A percentile compares a stretch with the other conserved stretches of the same genome.
These are phyloP conservation scores for Sclerotiophoma versabilis DNA, from an alignment of 2,329 filamentous ascomycete genomes.

Conservation along the genomic window DNA sequence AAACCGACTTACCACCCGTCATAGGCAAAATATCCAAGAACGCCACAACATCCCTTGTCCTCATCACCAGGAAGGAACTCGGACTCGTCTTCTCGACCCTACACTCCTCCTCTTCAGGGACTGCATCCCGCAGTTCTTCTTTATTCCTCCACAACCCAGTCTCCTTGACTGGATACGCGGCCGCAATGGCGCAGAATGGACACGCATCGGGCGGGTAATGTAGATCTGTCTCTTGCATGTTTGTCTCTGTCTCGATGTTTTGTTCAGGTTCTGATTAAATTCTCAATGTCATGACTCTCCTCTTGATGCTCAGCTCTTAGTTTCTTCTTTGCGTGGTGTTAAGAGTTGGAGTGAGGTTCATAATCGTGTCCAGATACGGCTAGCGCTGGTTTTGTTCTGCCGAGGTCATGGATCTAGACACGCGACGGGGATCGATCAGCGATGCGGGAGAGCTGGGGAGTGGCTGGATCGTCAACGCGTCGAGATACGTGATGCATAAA, in stretches of 20 bases:
- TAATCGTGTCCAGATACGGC: constrained; percentile 9
- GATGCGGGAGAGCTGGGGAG: constrained; percentile 1
- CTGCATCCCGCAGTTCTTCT: constrained; percentile 24
- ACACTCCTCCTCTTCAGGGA: constrained; percentile 37
- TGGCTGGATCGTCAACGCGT: constrained; percentile 5
- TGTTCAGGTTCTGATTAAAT: background rate
- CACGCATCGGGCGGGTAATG: constrained; percentile 56
- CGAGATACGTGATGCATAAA: constrained; percentile 6
- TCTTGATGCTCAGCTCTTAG: background rate
- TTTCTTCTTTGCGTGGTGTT: background rate
- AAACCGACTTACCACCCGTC: constrained; percentile 62
- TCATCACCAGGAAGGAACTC: constrained; percentile 70
- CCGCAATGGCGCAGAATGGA: constrained; percentile 66
- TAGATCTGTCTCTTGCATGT: constrained; percentile 42
- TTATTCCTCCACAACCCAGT: constrained; percentile 14
- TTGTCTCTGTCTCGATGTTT: background rate
- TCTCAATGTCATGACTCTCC: too few species aligned
- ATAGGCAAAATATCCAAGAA: constrained; percentile 96
- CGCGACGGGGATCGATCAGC: constrained; percentile 3
- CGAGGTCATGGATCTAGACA: constrained; percentile 13
- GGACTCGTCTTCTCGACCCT: constrained; percentile 43
- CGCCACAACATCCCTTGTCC: constrained; percentile 77
- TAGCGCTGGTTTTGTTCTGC: constrained; percentile 9
- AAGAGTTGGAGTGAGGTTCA: constrained; percentile 1
- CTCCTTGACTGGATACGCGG: constrained; percentile 53